These are phyloP conservation scores for Radiomyces spectabilis DNA, from an alignment of 192 early-diverging fungal species.

Conservation along the genomic window DNA sequence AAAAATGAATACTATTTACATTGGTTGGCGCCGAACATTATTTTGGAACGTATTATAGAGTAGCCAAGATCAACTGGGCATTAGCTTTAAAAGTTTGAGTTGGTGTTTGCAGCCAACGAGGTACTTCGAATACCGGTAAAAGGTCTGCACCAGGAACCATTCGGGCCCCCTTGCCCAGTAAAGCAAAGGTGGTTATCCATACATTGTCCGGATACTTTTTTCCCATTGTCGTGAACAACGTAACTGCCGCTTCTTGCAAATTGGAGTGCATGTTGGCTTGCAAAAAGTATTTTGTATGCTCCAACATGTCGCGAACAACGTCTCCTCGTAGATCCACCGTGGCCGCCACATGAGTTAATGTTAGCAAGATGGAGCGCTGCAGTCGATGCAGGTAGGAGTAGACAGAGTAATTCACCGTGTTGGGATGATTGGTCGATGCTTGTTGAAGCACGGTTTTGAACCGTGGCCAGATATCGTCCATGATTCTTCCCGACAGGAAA, in stretches of 20 bases:
- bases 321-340: conserved; percentile 12
- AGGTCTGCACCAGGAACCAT: too few species aligned
- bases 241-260: conserved; percentile 10
- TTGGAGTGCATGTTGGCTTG: not conserved
- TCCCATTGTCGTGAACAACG: not conserved
- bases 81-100: too few species aligned
- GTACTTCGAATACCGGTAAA: too few species aligned
- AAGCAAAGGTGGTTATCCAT: too few species aligned
- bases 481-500: conserved; percentile 30
- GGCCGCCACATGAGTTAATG: conserved; percentile 6
- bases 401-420: conserved; percentile 10
- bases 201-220: conserved; percentile 9
- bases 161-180: too few species aligned
- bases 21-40: too few species aligned
- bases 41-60: too few species aligned
- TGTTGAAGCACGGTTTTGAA: conserved; percentile 18
- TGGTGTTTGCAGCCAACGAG: too few species aligned
- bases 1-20: too few species aligned
- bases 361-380: conserved; percentile 12
- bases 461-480: conserved; percentile 39
- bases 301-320: conserved; percentile 2
- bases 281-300: conserved; percentile 7
- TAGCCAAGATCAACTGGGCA: too few species aligned
- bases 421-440: not conserved
- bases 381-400: conserved; percentile 20